Conservation (phyloP, 176 grass and related monocot species). For the Hsuehochloa calcarea region DNA sequence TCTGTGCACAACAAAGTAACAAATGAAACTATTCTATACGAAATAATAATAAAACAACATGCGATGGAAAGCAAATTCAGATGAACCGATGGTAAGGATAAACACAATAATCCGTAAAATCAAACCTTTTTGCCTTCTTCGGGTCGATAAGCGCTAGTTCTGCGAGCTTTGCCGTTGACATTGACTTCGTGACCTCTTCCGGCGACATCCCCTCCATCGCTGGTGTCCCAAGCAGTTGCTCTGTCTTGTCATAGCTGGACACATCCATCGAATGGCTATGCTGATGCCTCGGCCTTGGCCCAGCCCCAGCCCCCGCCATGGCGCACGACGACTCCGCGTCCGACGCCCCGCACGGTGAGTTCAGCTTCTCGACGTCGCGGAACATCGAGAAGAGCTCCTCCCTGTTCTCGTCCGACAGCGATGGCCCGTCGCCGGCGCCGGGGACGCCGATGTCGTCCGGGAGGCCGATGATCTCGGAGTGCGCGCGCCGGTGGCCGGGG, state of each 20-base stretch:
- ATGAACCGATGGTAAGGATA: neutral
- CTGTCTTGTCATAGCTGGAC: slow-evolving; percentile 42
- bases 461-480: slow-evolving; percentile 71
- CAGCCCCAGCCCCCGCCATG: neutral
- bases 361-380: slow-evolving; percentile 61
- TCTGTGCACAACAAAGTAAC: neutral
- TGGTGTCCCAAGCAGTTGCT: slow-evolving; percentile 46
- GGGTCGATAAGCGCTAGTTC: slow-evolving; percentile 75
- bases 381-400: slow-evolving; percentile 71
- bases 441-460: slow-evolving; percentile 52
- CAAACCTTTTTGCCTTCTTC: slow-evolving; percentile 78
- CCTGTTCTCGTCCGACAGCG: slow-evolving; percentile 60
- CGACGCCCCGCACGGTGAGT: slow-evolving; percentile 43
- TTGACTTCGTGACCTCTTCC: slow-evolving; percentile 57
- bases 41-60: neutral
- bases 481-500: slow-evolving; percentile 59
- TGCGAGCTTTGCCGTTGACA: slow-evolving; percentile 67
- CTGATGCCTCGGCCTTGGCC: slow-evolving; percentile 49
- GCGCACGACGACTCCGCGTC: slow-evolving; percentile 37
- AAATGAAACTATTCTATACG: neutral
- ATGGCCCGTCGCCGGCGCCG: slow-evolving; percentile 39
- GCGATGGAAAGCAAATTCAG: neutral
- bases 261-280: slow-evolving; percentile 77
- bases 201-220: slow-evolving; percentile 44
- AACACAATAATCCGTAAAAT: neutral